Percentiles rank a stretch among this genome's conserved stretches.
phyloP scores from a whole-genome alignment of 768 basidiomycete species.

The Boletus tomentosulus region DNA sequence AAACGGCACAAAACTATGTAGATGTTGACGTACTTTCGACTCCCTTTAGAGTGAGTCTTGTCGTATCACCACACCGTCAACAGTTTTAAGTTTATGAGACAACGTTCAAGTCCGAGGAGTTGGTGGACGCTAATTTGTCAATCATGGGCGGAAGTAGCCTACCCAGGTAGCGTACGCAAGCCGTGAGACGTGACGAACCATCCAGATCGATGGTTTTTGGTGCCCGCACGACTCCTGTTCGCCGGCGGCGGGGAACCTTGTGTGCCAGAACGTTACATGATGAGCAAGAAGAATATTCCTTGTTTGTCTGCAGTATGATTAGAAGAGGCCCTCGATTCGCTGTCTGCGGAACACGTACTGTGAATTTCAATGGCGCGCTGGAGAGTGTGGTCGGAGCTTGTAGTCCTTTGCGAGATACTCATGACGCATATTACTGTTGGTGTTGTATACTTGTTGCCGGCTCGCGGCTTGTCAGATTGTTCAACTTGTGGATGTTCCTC shows the following conservation, averaged over 20 bases:
- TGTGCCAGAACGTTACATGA: constrained; percentile 31
- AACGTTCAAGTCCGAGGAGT: background rate
- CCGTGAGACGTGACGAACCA: too few relatives aligned
- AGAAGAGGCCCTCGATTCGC: background rate
- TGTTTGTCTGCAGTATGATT: constrained; percentile 49
- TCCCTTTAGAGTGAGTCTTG: constrained; percentile 6
- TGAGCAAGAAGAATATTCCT: constrained; percentile 88
- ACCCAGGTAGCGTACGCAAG: constrained; percentile 7
- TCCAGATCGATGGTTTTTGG: constrained; percentile 3
- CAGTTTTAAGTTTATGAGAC: constrained; percentile 12
- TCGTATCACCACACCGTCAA: background rate
- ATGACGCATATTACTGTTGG: background rate
- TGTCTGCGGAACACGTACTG: constrained; percentile 33
- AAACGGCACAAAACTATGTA: too few relatives aligned
- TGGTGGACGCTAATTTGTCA: background rate
- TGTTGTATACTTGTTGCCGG: constrained; percentile 59
- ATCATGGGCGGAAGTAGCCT: background rate
- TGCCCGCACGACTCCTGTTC: constrained; percentile 5
- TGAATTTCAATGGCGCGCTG: constrained; percentile 80
- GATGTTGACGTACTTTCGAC: background rate
- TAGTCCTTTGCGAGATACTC: constrained; percentile 95
- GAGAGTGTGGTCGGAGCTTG: constrained; percentile 71
- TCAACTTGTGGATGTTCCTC: constrained; percentile 45
- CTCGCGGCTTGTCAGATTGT: constrained; percentile 89
- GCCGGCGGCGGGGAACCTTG: background rate